phyloP scores from a whole-genome alignment of 345 rosid species.

The Dipteronia sinensis region DNA sequence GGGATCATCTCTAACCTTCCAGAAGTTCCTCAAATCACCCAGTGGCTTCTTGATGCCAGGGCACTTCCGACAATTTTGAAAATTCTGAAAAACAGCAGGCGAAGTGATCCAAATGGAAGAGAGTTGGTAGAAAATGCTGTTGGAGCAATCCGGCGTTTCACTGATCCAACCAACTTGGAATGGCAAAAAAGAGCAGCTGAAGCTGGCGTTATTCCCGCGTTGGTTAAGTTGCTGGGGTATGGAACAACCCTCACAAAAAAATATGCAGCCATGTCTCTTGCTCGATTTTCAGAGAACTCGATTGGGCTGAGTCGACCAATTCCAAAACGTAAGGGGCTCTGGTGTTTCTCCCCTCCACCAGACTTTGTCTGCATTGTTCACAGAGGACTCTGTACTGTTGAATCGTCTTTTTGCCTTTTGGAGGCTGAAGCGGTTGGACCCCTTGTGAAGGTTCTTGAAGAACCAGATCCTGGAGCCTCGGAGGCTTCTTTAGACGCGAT shows the following conservation, averaged over 20 bases:
- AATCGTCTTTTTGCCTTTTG: constrained; percentile 67
- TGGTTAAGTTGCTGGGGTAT: constrained; percentile 49
- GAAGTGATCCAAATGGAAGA: constrained; percentile 35
- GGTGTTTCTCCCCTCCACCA: constrained; percentile 53
- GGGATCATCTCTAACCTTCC: constrained; percentile 62
- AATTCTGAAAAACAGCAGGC: constrained; percentile 26
- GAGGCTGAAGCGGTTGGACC: constrained; percentile 62
- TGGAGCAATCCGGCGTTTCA: constrained; percentile 59
- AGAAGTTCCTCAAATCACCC: constrained; percentile 43
- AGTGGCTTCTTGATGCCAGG: constrained; percentile 56
- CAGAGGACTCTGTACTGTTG: constrained; percentile 56
- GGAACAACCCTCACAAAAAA: constrained; percentile 53
- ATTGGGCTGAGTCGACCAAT: constrained; percentile 37
- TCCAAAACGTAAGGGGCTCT: constrained; percentile 37
- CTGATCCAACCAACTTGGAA: constrained; percentile 42
- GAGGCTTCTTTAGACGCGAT: constrained; percentile 68
- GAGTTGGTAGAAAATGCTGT: constrained; percentile 50
- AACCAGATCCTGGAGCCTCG: constrained; percentile 45
- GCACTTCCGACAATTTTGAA: constrained; percentile 36
- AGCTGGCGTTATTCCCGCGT: constrained; percentile 48
- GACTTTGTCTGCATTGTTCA: constrained; percentile 51
- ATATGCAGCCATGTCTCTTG: constrained; percentile 51
- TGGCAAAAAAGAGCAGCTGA: constrained; percentile 60
- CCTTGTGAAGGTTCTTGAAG: constrained; percentile 50
- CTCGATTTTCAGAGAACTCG: constrained; percentile 54